Evolutionary conservation across 1,139 yeast species (phyloP).

Genomic region (Blastobotrys arbuscula): DNA sequence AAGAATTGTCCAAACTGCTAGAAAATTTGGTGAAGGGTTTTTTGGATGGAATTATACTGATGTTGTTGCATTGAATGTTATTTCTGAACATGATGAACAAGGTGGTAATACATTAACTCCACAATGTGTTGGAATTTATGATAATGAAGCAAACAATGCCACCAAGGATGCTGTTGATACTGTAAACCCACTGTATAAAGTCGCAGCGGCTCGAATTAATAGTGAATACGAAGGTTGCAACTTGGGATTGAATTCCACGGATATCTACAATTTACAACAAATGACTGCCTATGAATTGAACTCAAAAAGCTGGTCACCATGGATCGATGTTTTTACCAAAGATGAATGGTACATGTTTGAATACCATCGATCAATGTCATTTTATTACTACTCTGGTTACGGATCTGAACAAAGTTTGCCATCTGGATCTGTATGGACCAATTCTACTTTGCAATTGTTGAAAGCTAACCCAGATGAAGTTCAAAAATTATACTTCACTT

Average conservation of each 20-base stretch:
- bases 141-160: slow-evolving; percentile 21
- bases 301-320: slow-evolving; percentile 43
- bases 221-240: slow-evolving; percentile 8
- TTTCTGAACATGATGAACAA: slow-evolving; percentile 35
- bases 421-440: slow-evolving; percentile 45
- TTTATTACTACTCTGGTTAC: slow-evolving; percentile 46
- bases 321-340: slow-evolving; percentile 47
- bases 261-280: slow-evolving; percentile 39
- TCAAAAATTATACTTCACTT: slow-evolving; percentile 32
- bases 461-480: slow-evolving; percentile 30
- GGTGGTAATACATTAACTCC: slow-evolving; percentile 43
- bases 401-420: slow-evolving; percentile 39
- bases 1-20: slow-evolving; percentile 39
- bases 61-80: slow-evolving; percentile 34
- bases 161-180: slow-evolving; percentile 13
- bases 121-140: slow-evolving; percentile 16
- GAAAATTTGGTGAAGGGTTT: slow-evolving; percentile 40
- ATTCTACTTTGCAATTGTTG: slow-evolving; percentile 45
- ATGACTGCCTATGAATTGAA: slow-evolving; percentile 55
- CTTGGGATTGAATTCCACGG: slow-evolving; percentile 28
- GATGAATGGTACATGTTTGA: slow-evolving; percentile 45
- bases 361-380: slow-evolving; percentile 42
- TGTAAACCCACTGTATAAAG: slow-evolving; percentile 34
- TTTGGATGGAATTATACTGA: slow-evolving; percentile 36
- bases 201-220: slow-evolving; percentile 31